Base-by-base conservation (phyloP, 192 early-diverging fungal genomes). In the Podila verticillata region DNA sequence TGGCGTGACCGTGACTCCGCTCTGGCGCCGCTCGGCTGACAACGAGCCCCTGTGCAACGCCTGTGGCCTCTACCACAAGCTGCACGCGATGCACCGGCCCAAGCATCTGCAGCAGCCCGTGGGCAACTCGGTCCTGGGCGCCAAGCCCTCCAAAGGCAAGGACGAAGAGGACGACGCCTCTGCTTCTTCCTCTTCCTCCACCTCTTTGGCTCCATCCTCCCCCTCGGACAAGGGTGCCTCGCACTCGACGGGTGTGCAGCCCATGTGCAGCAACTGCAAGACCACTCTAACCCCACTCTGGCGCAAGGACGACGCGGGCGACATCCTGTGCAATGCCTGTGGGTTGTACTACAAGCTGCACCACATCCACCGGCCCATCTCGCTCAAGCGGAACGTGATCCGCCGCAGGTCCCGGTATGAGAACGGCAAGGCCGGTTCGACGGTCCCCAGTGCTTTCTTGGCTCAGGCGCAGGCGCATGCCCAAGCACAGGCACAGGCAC, bases 31-130 rank as follows among this genome's bases (percentile, higher is more conserved):
- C n/a, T 91, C 93, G n/a, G 87, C 86, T 10, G 88, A 93, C 65
- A 96, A 96, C 48, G 91, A 94, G 66, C 84, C 93, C 3, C 86
- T 99, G 30, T 99, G 97, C 83, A 99, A 99, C 73, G 97, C 97
- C 10, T 99, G 97, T 73, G 97, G 97, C 0, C 83, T 99, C n/a
- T 99, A 96, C 29, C 75, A 78, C 39, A 78, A 78, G 48, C 58
- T 78, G 7, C 74, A 78, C 61, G 62, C 74, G 2, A 66, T 66
- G 47, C 74, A 78, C 57, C 67, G 74, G 7, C 74, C 74, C 13
- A 78, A 68, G 26, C 74, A 70, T 36, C n/a, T 78, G 19, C 74
- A 78, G 20, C 74, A 78, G 48, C 28, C 61, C 36, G 60, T 51
- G 56, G 8, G 26, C 57, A 22, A 60, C 44, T 2, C 36, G 26